Base-by-base conservation (phyloP, 768 basidiomycete genomes). In the Suillus variegatus region DNA sequence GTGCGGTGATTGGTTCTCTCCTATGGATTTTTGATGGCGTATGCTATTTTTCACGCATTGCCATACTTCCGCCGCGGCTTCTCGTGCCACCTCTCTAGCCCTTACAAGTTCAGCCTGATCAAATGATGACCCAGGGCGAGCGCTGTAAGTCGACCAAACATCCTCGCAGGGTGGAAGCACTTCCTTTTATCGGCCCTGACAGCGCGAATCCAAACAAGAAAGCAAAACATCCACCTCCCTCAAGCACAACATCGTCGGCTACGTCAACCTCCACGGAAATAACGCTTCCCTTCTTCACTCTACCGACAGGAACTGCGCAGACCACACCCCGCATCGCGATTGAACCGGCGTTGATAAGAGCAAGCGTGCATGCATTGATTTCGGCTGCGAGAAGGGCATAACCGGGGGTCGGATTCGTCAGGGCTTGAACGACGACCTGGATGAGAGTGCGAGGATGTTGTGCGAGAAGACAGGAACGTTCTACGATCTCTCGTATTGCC, bases 291-390 rank as follows among this genome's bases (percentile, higher is more conserved):
- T 67, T 56, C 25, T 44, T 44, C 7, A 77, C 57, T 16, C 79
- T 78, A 0, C 85, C 86, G 1, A 90, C 80, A 0, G 89, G 78
- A 2, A 89, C 84, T 5, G 92, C 92, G 61, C 88, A 88, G 0
- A 91, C 82, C n/a, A 90, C 85, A 1, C 91, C 91, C 3, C 83
- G 79, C 90, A 93, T 88, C 0, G 91, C 87, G 0, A 94, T 76
- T 2, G 90, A 91, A 0, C 86, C 85, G 0, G 91, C 84, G 54
- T 87, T 89, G 38, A 94, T 72, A 9, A 93, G 78, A 0, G 93
- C 88, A 1, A 92, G 77, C 6, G 85, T 86, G 67, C 85, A 82
- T 0, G 92, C 89, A 67, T 94, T 94, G 68, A 93, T 85, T 74
- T 88, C 79, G 2, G 89, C 83, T 0, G 92, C 88, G 2, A 86